phyloP scores from a whole-genome alignment of 306 rosid genomes.

The Glycine tomentella region DNA sequence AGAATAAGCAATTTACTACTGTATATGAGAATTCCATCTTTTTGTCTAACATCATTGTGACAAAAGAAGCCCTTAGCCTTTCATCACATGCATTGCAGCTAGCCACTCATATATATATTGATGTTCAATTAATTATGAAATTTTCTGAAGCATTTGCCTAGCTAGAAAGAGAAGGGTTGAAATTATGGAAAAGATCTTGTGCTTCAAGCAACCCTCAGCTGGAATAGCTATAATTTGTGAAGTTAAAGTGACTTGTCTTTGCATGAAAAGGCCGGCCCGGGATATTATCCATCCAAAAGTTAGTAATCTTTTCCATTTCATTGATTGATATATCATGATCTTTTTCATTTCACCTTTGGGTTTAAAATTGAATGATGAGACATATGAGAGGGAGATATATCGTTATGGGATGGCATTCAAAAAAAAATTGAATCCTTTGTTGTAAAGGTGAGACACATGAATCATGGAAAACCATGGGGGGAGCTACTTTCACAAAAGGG shows the following conservation, averaged over 20 bases:
- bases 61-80: constrained; percentile 39
- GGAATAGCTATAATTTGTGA: constrained; percentile 39
- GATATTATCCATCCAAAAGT: no score
- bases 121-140: constrained; percentile 48
- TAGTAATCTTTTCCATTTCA: constrained; percentile 56
- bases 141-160: constrained; percentile 17
- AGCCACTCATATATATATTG: not conserved
- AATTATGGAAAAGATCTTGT: constrained; percentile 13
- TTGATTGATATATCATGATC: constrained; percentile 83
- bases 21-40: constrained; percentile 26
- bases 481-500: constrained; percentile 50
- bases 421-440: constrained; percentile 43
- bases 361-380: constrained; percentile 62
- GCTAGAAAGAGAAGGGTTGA: constrained; percentile 3
- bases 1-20: constrained; percentile 19
- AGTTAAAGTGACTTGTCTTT: constrained; percentile 48
- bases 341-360: constrained; percentile 58
- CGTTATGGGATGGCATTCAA: constrained; percentile 42
- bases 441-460: constrained; percentile 43
- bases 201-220: constrained; percentile 47
- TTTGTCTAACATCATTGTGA: constrained; percentile 50
- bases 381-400: constrained; percentile 41
- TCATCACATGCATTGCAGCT: constrained; percentile 34
- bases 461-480: constrained; percentile 41
- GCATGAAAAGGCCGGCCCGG: no score